Percentiles rank a stretch among this genome's conserved stretches.
phyloP scores from a whole-genome alignment of 1,139 yeast species.

The Lodderomyces jiufengensis region DNA sequence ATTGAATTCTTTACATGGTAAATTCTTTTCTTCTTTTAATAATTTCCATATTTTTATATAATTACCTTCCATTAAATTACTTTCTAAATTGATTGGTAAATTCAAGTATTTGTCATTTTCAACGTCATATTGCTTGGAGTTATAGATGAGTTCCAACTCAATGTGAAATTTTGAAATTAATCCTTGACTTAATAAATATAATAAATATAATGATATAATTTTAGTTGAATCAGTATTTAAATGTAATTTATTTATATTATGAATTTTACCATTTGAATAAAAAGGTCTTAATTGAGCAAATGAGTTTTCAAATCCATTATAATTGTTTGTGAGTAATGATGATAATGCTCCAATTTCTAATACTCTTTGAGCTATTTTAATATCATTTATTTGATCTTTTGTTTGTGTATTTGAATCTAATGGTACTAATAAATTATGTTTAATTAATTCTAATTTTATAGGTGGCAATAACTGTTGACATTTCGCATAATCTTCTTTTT shows the following conservation, averaged over 20 bases:
- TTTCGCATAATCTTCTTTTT: slow-evolving; percentile 53
- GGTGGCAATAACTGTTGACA: slow-evolving; percentile 65
- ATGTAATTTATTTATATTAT: slow-evolving; percentile 48
- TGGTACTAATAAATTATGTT: slow-evolving; percentile 78
- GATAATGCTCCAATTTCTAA: slow-evolving; percentile 85
- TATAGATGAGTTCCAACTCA: slow-evolving; percentile 72
- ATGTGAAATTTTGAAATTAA: slow-evolving; percentile 86
- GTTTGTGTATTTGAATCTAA: slow-evolving; percentile 33
- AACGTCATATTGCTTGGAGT: slow-evolving; percentile 43
- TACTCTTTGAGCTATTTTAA: slow-evolving; percentile 73
- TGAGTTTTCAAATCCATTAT: slow-evolving; percentile 65
- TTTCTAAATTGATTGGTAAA: slow-evolving; percentile 86
- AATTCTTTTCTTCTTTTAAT: slow-evolving; percentile 50
- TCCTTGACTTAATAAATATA: slow-evolving; percentile 76
- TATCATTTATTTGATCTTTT: slow-evolving; percentile 56
- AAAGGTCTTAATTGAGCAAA: slow-evolving; percentile 77
- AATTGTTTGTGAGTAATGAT: slow-evolving; percentile 61
- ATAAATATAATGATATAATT: slow-evolving; percentile 70
- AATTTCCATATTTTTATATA: slow-evolving; percentile 90
- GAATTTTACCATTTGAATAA: slow-evolving; percentile 50
- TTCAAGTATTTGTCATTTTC: slow-evolving; percentile 55
- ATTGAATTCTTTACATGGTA: slow-evolving; percentile 56
- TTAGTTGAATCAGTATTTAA: slow-evolving; percentile 56
- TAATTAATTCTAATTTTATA: slow-evolving; percentile 74
- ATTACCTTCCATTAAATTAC: slow-evolving; percentile 95